A percentile compares a stretch with the other conserved stretches of the same genome.
Conservation (phyloP, 2,329 filamentous ascomycete species). For the Aschersonia sp. region DNA sequence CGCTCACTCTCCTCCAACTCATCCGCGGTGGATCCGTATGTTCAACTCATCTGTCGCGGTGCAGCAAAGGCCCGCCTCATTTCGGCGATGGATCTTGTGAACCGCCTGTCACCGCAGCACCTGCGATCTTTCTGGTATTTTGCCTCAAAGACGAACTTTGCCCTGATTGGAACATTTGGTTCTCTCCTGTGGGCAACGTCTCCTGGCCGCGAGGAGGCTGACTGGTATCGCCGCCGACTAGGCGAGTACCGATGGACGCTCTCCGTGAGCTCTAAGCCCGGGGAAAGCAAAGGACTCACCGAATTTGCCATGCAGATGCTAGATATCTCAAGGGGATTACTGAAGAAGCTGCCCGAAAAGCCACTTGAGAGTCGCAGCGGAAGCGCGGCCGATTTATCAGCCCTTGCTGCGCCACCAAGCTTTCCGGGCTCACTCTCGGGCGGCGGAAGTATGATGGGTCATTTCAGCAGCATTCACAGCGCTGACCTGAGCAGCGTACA, state of each 20-base stretch:
- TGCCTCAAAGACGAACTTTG: constrained; percentile 79
- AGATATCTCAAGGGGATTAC: constrained; percentile 53
- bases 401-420: constrained; percentile 11
- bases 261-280: constrained; percentile 65
- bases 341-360: constrained; percentile 58
- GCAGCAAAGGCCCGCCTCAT: constrained; percentile 90
- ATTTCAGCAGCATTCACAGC: constrained; percentile 29
- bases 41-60: constrained; percentile 82
- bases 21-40: constrained; percentile 53
- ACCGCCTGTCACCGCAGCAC: constrained; percentile 74
- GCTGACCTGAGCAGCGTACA: constrained; percentile 34
- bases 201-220: constrained; percentile 73
- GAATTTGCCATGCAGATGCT: constrained; percentile 67
- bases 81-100: constrained; percentile 94
- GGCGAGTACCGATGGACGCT: constrained; percentile 92
- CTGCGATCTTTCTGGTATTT: constrained; percentile 90
- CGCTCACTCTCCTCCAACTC: constrained; percentile 47
- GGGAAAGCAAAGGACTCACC: constrained; percentile 41
- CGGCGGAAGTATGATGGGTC: constrained; percentile 20
- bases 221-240: constrained; percentile 77
- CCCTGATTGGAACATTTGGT: constrained; percentile 86
- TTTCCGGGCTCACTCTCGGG: constrained; percentile 14
- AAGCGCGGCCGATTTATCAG: constrained; percentile 32
- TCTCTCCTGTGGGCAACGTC: constrained; percentile 81
- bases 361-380: constrained; percentile 45